phyloP scores from a whole-genome alignment of 2,329 filamentous ascomycete species.

The Colletotrichum eremochloae region DNA sequence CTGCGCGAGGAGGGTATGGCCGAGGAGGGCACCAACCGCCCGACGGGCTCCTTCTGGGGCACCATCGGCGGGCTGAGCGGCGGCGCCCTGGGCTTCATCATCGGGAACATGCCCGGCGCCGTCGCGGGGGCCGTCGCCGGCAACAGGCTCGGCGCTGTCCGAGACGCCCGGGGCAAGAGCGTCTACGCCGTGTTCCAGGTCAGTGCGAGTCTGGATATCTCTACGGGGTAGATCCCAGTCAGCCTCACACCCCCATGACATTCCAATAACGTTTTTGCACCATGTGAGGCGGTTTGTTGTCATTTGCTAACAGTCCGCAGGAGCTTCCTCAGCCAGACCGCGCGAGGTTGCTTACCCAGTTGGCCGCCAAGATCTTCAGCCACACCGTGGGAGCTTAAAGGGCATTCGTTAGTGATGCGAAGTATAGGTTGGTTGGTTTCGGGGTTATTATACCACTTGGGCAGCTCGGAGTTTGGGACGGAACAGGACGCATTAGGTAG shows the following conservation, averaged over 20 bases:
- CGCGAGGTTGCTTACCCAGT: slow-evolving; percentile 82
- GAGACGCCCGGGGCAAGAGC: slow-evolving; percentile 93
- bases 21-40: slow-evolving; percentile 70
- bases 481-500: background rate
- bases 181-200: slow-evolving; percentile 89
- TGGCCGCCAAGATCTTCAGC: slow-evolving; percentile 89
- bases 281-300: background rate
- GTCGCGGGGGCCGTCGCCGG: slow-evolving; percentile 93
- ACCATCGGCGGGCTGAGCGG: slow-evolving; percentile 88
- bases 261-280: too few species aligned
- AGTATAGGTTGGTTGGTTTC: background rate
- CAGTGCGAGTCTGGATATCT: slow-evolving; percentile 46
- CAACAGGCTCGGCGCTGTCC: slow-evolving; percentile 88
- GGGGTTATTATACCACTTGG: slow-evolving; percentile 2
- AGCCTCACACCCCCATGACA: slow-evolving; percentile 2
- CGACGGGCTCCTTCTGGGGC: slow-evolving; percentile 86
- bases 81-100: slow-evolving; percentile 92
- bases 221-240: slow-evolving; percentile 29
- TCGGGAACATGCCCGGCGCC: slow-evolving; percentile 91
- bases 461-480: slow-evolving; percentile 37
- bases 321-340: slow-evolving; percentile 88
- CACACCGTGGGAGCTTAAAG: slow-evolving; percentile 74
- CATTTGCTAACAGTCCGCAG: slow-evolving; percentile 52
- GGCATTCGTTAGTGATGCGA: background rate
- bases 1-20: slow-evolving; percentile 87